These are phyloP conservation scores for Neurospora sublineolata DNA, from an alignment of 495 filamentous ascomycete genomes.

Conservation along the genomic window DNA sequence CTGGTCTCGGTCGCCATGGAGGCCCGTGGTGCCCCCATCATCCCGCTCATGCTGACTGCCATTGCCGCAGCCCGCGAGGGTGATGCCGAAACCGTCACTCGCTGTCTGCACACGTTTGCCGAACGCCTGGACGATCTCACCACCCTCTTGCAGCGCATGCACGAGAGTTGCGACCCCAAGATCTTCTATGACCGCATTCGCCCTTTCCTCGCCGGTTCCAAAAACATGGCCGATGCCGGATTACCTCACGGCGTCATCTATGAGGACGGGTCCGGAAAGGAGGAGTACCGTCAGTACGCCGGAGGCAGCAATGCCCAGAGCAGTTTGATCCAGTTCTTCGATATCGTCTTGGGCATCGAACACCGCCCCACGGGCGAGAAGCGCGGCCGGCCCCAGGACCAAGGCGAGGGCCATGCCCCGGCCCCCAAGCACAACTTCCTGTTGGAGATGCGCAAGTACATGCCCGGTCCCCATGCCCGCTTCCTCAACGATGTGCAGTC, in stretches of 20 bases:
- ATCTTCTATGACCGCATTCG: conserved; percentile 92
- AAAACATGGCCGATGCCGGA: conserved; percentile 93
- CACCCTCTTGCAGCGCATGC: conserved; percentile 65
- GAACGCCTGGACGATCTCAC: conserved; percentile 79
- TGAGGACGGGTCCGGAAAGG: conserved; percentile 60
- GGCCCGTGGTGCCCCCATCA: conserved; percentile 77
- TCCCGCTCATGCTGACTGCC: conserved; percentile 78
- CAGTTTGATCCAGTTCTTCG: conserved; percentile 94
- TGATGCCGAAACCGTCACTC: conserved; percentile 59
- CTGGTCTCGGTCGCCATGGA: conserved; percentile 92
- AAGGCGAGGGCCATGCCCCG: conserved; percentile 38
- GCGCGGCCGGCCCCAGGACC: conserved; percentile 28
- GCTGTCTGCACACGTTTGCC: conserved; percentile 64
- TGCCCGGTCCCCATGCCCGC: conserved; percentile 84
- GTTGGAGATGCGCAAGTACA: conserved; percentile 90
- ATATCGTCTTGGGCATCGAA: conserved; percentile 78
- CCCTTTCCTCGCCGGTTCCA: conserved; percentile 87
- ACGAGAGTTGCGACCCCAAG: conserved; percentile 85
- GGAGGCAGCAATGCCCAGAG: conserved; percentile 96
- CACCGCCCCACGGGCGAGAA: conserved; percentile 84
- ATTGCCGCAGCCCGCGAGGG: conserved; percentile 67
- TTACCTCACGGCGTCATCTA: conserved; percentile 81
- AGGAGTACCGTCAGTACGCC: conserved; percentile 71
- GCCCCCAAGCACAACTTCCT: conserved; percentile 78
- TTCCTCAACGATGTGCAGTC: conserved; percentile 71